Base-by-base conservation (phyloP, 805 yeast genomes). In the Metschnikowia reukaufii region DNA sequence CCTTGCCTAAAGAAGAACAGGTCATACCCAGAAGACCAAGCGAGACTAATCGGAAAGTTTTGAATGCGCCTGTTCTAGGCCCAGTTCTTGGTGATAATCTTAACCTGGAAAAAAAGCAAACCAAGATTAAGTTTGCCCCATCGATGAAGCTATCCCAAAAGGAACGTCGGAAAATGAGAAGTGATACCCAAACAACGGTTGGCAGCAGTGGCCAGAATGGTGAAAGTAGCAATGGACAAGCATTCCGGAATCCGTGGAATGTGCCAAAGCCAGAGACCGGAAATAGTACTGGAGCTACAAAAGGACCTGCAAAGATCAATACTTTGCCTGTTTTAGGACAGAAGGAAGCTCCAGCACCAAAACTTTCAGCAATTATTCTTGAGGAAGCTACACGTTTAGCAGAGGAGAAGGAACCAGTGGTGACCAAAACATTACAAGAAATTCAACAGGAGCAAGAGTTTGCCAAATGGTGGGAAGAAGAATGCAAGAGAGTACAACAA, bases 391-490 rank as follows among this genome's bases (percentile, higher is more conserved):
- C 50, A 5, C 49, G 49, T 17, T 62, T 73, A 30, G 67, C 62
- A 50, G 42, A 30, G 16, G 66, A 61, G 50, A 56, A 65, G 3
- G 70, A 68, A 51, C 65, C 60, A 16, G 52, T 55, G 63, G 41
- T 56, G 55, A 25, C 59, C 58, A 47, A 72, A 45, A 73, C 87
- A 1, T 63, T 87, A 36, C 82, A 79, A 38, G 96, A 90, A 48
- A 77, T 86, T 38, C 84, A 83, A 59, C 84, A 83, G 54, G 96
- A 90, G 52, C 88, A 87, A 58, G 89, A 84, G 59, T 90, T 90
- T 69, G 90, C 84, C 23, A 76, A 70, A 49, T 90, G 97, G 97
- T 90, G 96, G 91, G 85, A 79, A 31, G 82, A 79, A 53, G 96
- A 90, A 59, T 76, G 88, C 45, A 72, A 72, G n/a, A 72, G 77